Percentiles rank a stretch among this genome's conserved stretches.
Evolutionary conservation across 2,329 filamentous ascomycete species (phyloP).

Genomic region (Penicillium sp.): DNA sequence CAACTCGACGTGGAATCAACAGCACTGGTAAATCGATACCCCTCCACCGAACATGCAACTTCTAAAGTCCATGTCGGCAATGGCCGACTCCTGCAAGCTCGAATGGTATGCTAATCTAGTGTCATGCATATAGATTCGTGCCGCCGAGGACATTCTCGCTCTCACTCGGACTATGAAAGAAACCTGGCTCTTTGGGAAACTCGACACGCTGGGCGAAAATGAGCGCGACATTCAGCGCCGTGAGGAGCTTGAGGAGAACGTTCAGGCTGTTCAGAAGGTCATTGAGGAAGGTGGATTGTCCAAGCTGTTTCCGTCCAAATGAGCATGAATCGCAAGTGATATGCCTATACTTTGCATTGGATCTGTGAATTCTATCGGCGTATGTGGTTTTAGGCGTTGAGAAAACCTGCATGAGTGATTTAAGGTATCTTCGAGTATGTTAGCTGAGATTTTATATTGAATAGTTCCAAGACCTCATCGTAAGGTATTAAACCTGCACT

Average conservation of each 20-base stretch:
- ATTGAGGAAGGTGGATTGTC: conserved; percentile 32
- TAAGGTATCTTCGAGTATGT: background rate
- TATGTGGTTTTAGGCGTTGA: background rate
- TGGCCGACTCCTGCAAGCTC: too few species aligned
- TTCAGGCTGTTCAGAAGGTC: conserved; percentile 43
- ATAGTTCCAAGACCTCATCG: too few species aligned
- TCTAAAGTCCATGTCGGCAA: too few species aligned
- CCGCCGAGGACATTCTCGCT: conserved; percentile 56
- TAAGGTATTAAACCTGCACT: too few species aligned
- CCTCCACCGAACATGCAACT: too few species aligned
- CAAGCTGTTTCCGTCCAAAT: conserved; percentile 14
- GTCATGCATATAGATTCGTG: conserved; percentile 46
- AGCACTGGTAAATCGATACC: conserved; percentile 53
- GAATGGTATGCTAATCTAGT: background rate
- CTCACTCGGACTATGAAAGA: conserved; percentile 60
- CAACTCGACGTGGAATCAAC: conserved; percentile 56
- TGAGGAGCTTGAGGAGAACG: conserved; percentile 45
- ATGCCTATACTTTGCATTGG: background rate
- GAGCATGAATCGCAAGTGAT: background rate
- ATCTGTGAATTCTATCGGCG: background rate
- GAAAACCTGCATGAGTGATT: background rate
- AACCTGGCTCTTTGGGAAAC: conserved; percentile 60
- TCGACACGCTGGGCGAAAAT: conserved; percentile 51
- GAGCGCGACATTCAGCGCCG: conserved; percentile 38
- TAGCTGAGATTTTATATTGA: too few species aligned